A percentile compares a stretch with the other conserved stretches of the same genome.
phyloP scores from a whole-genome alignment of 306 rosid genomes.

The Amphicarpaea edgeworthii region DNA sequence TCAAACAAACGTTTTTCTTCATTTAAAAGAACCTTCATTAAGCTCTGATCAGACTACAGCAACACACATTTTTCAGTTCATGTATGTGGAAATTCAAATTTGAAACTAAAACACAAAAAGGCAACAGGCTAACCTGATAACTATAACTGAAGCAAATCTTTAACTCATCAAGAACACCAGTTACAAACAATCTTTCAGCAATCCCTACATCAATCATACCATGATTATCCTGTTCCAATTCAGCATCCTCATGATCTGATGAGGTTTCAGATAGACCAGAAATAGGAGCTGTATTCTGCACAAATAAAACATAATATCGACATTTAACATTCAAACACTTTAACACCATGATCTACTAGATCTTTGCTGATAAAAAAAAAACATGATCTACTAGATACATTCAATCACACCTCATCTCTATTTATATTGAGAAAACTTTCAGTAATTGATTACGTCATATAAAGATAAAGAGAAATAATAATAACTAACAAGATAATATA shows the following conservation, averaged over 20 bases:
- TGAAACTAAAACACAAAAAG: constrained; percentile 25
- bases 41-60: constrained; percentile 71
- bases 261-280: constrained; percentile 83
- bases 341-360: constrained; percentile 15
- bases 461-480: too few species aligned
- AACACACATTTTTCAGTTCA: constrained; percentile 45
- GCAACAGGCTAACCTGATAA: constrained; percentile 66
- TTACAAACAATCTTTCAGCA: constrained; percentile 75
- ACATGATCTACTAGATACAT: too few species aligned
- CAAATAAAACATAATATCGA: constrained; percentile 32
- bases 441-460: too few species aligned
- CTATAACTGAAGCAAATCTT: constrained; percentile 86
- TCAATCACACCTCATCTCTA: too few species aligned
- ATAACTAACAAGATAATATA: too few species aligned
- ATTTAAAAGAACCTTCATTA: constrained; percentile 79
- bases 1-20: constrained; percentile 83
- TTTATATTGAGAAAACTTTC: too few species aligned
- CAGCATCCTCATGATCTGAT: constrained; percentile 77
- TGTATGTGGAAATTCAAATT: constrained; percentile 35
- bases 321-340: constrained; percentile 13
- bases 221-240: constrained; percentile 58
- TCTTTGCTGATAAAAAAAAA: too few species aligned
- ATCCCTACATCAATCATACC: constrained; percentile 50
- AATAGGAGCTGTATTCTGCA: constrained; percentile 86
- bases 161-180: constrained; percentile 94